phyloP scores from a whole-genome alignment of 192 early-diverging fungal genomes.

The Backusella parvicylindrica region DNA sequence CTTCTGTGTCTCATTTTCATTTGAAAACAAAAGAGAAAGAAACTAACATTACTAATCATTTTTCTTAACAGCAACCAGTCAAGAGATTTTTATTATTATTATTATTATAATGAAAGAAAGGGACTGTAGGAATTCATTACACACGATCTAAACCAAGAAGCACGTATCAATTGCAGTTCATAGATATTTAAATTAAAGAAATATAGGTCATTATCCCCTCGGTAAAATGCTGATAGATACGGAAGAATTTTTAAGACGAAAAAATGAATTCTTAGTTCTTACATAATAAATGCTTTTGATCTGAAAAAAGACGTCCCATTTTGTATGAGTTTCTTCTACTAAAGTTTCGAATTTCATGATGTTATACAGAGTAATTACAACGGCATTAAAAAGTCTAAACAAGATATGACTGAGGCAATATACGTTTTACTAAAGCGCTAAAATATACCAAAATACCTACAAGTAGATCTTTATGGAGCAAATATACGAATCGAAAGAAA shows the following conservation, averaged over 20 bases:
- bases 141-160: not conserved
- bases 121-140: not conserved
- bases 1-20: not conserved
- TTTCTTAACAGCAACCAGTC: not conserved
- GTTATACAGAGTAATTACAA: too few species aligned
- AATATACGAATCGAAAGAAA: too few species aligned
- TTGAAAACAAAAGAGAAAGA: not conserved
- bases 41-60: not conserved
- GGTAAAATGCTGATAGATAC: not conserved
- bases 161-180: not conserved
- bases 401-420: too few species aligned
- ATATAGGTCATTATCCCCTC: not conserved
- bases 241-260: not conserved
- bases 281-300: not conserved
- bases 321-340: not conserved
- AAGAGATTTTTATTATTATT: not conserved
- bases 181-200: not conserved
- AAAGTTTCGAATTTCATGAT: too few species aligned
- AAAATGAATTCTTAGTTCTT: not conserved
- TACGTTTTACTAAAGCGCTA: too few species aligned
- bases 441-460: too few species aligned
- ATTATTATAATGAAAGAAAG: not conserved
- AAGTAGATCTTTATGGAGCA: too few species aligned
- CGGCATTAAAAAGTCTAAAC: too few species aligned
- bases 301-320: not conserved